Evolutionary conservation across 805 yeast species (phyloP).

Genomic region (Nakazawaea ambrosiae): DNA sequence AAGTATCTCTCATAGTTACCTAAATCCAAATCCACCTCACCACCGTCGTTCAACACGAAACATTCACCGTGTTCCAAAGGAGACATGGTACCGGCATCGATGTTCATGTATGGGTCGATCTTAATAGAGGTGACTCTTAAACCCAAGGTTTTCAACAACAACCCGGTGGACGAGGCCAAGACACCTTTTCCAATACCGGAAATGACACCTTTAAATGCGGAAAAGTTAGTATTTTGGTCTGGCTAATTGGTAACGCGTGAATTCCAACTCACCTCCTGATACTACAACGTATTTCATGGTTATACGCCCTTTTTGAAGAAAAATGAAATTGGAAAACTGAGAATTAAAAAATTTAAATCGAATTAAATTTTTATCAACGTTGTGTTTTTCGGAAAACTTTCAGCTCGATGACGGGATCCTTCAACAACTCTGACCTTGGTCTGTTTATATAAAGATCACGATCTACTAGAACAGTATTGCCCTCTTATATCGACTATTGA

Average conservation of each 20-base stretch:
- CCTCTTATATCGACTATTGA: too few relatives aligned
- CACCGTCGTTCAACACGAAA: constrained; percentile 96
- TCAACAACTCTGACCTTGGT: too few relatives aligned
- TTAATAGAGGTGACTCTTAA: constrained; percentile 94
- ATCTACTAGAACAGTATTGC: too few relatives aligned
- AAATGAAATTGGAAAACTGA: too few relatives aligned
- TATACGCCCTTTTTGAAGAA: too few relatives aligned
- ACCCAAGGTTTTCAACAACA: constrained; percentile 88
- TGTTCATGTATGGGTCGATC: constrained; percentile 98
- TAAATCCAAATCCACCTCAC: constrained; percentile 95
- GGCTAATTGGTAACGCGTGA: neutral
- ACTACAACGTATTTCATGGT: constrained; percentile 97
- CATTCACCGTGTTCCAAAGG: constrained; percentile 99
- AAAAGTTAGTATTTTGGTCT: neutral
- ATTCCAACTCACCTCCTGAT: constrained; percentile 59
- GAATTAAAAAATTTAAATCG: too few relatives aligned
- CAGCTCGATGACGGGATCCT: too few relatives aligned
- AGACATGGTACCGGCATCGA: constrained; percentile 99
- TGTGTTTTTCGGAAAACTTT: too few relatives aligned
- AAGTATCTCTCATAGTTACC: constrained; percentile 98
- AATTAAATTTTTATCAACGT: too few relatives aligned
- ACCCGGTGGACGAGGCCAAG: constrained; percentile 93
- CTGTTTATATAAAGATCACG: too few relatives aligned
- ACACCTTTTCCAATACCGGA: constrained; percentile 99
- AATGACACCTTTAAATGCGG: constrained; percentile 62